Base-by-base conservation (phyloP, 768 basidiomycete species). In the Hygrophoropsis aurantiaca region DNA sequence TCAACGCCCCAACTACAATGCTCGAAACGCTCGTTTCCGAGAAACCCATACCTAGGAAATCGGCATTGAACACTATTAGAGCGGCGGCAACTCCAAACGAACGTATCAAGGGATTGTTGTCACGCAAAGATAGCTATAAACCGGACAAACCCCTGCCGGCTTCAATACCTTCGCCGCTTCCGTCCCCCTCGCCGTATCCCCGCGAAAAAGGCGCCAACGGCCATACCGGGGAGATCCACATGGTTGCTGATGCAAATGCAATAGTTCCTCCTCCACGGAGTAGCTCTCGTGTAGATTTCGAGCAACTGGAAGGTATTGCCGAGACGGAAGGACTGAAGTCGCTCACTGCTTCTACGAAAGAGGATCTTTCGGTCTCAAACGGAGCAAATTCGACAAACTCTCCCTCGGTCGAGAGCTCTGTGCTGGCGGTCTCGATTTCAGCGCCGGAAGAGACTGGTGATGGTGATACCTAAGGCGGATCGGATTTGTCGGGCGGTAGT, bases 11-110 rank as follows among this genome's bases (percentile, higher is more conserved):
- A 1, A 84, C 84, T 11, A 78, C 74, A 15, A 90, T 92, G 82
- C 78, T 97, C 18, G 88, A 90, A 67, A 90, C 83, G 9, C 82
- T 97, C 44, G 83, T 95, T 47, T 73, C 81, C 38, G 93, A 95
- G 69, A 92, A 94, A 64, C 55, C 72, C n/a, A 60, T 85, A 41
- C 75, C 77, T 39, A 70, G 71, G 44, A 67, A 54, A 37, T 57
- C 67, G 23, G 44, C 53, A 5, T 55, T 58, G 45, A 57, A 57
- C 47, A 67, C 49, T 39, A 42, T 55, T 32, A 60, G 62, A 16
- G 30, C 58, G 8, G 50, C 42, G 5, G 45, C 44, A 20, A 59
- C 60, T 21, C 51, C 71, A 35, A 70, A 68, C 46, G 66, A 68
- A 37, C 69, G 72, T 44, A 56, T 73, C 56, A 65, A 61, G 53